phyloP scores from a whole-genome alignment of 2,329 filamentous ascomycete genomes.

The Fulvia fulva region DNA sequence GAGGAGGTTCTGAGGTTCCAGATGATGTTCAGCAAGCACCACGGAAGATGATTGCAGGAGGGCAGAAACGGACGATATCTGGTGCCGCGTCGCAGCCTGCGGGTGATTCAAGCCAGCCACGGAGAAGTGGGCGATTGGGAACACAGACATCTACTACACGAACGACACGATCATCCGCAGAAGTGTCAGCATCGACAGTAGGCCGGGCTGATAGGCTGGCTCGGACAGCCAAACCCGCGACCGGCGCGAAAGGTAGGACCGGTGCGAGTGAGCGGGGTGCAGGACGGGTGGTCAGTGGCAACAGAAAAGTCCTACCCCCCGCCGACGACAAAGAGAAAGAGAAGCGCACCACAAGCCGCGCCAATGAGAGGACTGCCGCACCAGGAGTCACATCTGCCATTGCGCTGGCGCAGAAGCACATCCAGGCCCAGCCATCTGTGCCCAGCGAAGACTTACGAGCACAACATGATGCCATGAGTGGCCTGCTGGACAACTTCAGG shows the following conservation, averaged over 20 bases:
- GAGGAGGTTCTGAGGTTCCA: slow-evolving; percentile 37
- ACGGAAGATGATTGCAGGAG: slow-evolving; percentile 26
- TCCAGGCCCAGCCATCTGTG: slow-evolving; percentile 10
- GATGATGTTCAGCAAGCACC: slow-evolving; percentile 31
- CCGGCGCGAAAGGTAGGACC: slow-evolving; percentile 62
- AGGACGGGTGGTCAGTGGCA: slow-evolving; percentile 84
- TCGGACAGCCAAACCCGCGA: slow-evolving; percentile 58
- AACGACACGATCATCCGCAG: slow-evolving; percentile 58
- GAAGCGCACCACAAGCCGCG: slow-evolving; percentile 57
- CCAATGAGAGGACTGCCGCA: slow-evolving; percentile 52
- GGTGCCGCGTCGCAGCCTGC: slow-evolving; percentile 45
- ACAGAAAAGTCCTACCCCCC: slow-evolving; percentile 59
- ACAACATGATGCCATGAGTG: slow-evolving; percentile 69
- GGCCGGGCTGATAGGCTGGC: slow-evolving; percentile 51
- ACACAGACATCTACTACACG: slow-evolving; percentile 63
- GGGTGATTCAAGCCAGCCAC: slow-evolving; percentile 41
- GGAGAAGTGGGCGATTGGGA: slow-evolving; percentile 48
- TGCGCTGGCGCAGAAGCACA: slow-evolving; percentile 23
- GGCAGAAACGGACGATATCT: slow-evolving; percentile 88
- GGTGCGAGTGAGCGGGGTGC: slow-evolving; percentile 58
- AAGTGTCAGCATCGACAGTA: slow-evolving; percentile 50
- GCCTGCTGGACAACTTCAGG: slow-evolving; percentile 73
- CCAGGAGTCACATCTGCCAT: slow-evolving; percentile 19
- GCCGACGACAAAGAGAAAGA: slow-evolving; percentile 53
- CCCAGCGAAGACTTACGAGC: slow-evolving; percentile 12